phyloP scores from a whole-genome alignment of 2,329 filamentous ascomycete species.

The Plenodomus biglobosus region DNA sequence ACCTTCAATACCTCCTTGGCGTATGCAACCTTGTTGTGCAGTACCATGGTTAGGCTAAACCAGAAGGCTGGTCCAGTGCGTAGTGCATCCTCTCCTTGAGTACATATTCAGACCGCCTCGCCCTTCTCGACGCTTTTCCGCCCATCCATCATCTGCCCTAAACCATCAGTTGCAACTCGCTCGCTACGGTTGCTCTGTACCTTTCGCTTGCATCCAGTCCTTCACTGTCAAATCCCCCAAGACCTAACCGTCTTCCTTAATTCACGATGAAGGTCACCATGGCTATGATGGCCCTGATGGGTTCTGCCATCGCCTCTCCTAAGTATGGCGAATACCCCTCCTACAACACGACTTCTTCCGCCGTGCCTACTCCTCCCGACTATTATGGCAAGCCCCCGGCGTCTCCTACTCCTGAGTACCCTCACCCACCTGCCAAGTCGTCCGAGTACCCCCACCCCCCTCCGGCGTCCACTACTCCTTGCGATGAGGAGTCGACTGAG shows the following conservation, averaged over 20 bases:
- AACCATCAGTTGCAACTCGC: constrained; percentile 35
- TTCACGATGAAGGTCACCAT: constrained; percentile 36
- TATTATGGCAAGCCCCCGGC: background rate
- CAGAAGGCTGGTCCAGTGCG: constrained; percentile 26
- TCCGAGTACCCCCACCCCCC: background rate
- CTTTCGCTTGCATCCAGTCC: constrained; percentile 30
- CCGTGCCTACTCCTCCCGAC: background rate
- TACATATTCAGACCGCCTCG: constrained; percentile 30
- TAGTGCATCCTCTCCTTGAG: constrained; percentile 17
- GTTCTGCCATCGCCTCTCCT: constrained; percentile 28
- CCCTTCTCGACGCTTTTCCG: constrained; percentile 6
- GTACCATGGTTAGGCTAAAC: constrained; percentile 14
- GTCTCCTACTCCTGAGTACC: background rate
- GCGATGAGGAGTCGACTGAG: too few relatives aligned
- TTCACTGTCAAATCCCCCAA: constrained; percentile 16
- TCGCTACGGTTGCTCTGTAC: constrained; percentile 43
- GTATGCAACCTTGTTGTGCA: constrained; percentile 35
- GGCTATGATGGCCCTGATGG: constrained; percentile 37
- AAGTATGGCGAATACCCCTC: constrained; percentile 4
- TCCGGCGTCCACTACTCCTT: background rate
- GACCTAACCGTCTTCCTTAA: constrained; percentile 13
- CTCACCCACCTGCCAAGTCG: background rate
- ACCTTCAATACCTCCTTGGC: constrained; percentile 27
- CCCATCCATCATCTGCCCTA: background rate
- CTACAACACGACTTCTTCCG: background rate